Conservation (phyloP, 2,329 filamentous ascomycete genomes). For the Talaromyces pinophilus region DNA sequence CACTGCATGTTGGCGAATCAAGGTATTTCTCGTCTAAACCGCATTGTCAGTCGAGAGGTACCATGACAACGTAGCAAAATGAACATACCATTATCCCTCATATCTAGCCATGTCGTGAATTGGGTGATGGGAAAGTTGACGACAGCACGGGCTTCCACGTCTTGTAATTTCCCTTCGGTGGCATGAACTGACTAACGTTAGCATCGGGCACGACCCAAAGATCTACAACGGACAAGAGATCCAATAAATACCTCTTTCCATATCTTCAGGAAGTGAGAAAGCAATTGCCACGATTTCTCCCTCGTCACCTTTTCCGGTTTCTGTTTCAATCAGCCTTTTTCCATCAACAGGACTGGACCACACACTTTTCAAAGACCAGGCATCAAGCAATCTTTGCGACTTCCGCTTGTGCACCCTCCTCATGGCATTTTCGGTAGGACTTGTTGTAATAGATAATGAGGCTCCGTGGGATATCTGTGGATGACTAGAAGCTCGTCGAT, state of each 20-base stretch:
- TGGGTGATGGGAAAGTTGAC: constrained; percentile 23
- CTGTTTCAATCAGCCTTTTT: constrained; percentile 23
- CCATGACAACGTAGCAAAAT: not conserved
- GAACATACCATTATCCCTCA: constrained; percentile 21
- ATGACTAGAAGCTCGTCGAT: constrained; percentile 23
- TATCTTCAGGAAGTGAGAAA: constrained; percentile 34
- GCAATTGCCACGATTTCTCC: constrained; percentile 35
- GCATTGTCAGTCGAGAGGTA: not conserved
- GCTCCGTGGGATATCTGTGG: constrained; percentile 13
- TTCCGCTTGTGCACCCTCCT: constrained; percentile 25
- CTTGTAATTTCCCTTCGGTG: constrained; percentile 22
- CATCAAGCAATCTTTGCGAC: constrained; percentile 32
- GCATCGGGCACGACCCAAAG: not conserved
- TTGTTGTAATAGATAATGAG: constrained; percentile 24
- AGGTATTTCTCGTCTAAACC: constrained; percentile 23
- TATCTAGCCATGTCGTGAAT: constrained; percentile 22
- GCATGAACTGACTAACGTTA: constrained; percentile 31
- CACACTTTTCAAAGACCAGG: constrained; percentile 33
- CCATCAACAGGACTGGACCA: not conserved
- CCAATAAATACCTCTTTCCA: constrained; percentile 31
- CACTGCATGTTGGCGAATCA: constrained; percentile 27
- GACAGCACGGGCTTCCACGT: constrained; percentile 18
- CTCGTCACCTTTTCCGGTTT: constrained; percentile 33
- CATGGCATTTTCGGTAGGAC: constrained; percentile 27
- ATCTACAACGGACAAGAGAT: not conserved